Base-by-base conservation (phyloP, 768 basidiomycete genomes). In the Mycena indigotica region DNA sequence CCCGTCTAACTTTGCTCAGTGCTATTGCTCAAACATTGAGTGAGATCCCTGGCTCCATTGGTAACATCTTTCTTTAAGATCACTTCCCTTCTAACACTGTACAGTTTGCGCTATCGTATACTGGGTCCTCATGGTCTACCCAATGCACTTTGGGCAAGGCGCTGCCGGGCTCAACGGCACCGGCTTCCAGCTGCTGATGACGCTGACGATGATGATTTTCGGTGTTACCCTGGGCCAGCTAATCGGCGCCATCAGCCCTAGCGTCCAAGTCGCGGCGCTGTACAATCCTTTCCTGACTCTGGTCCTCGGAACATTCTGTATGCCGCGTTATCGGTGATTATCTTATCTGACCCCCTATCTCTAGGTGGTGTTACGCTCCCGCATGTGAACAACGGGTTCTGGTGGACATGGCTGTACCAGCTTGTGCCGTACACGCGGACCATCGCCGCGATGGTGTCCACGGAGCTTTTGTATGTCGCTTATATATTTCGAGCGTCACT, bases 221-320 rank as follows among this genome's bases (percentile, higher is more conserved):
- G 74, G 77, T 57, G 91, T 95, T 26, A 83, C 88, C 15, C 73
- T 94, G 39, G 87, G 88, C 26, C 87, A 89, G 63, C 67, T 91
- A 38, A 76, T 95, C 40, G 91, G 86, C 19, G 84, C 93, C 2
- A 71, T 93, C 17, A 86, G 86, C 1, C 91, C 93, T 0, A 84
- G 86, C 46, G 81, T 94, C 51, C 85, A 89, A 67, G 83, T 91
- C 32, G 91, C 91, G 12, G 88, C 89, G 5, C 73, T 93, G 55
- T 88, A 87, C 75, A 93, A 90, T 69, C 91, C 92, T 2, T 88
- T 91, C 78, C 58, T 92, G 48, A 75, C 80, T 40, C 69, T 87
- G 29, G 75, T 88, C 38, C n/a, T 92, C 50, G 72, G 82, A 3
- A 80, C 86, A 16, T 93, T 93, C 81, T 91, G 89, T 63, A 12